Percentiles rank a stretch among this genome's conserved stretches.
phyloP scores from a whole-genome alignment of 495 filamentous ascomycete species.

The Daldinia decipiens region DNA sequence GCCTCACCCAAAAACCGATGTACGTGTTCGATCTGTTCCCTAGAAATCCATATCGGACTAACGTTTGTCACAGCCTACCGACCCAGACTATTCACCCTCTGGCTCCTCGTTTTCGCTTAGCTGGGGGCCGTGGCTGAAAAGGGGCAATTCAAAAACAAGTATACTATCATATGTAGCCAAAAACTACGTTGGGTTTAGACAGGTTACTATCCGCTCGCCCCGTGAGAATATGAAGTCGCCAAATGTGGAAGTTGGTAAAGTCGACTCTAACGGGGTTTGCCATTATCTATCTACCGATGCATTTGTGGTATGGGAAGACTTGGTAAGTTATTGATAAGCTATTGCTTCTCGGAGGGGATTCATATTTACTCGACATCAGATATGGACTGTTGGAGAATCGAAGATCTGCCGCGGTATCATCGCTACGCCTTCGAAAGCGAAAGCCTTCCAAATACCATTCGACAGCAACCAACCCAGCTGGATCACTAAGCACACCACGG shows the following conservation, averaged over 20 bases:
- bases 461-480: constrained; percentile 16
- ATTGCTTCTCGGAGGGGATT: neutral
- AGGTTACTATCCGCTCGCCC: constrained; percentile 45
- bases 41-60: neutral
- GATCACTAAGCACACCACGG: constrained; percentile 41
- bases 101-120: constrained; percentile 58
- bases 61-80: constrained; percentile 33
- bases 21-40: constrained; percentile 35
- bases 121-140: constrained; percentile 56
- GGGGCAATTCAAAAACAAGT: constrained; percentile 43
- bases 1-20: constrained; percentile 51
- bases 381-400: constrained; percentile 47
- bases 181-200: constrained; percentile 59
- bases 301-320: constrained; percentile 60
- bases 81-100: constrained; percentile 53
- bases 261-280: constrained; percentile 53
- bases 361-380: constrained; percentile 45
- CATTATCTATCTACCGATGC: constrained; percentile 55
- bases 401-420: constrained; percentile 56
- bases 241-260: constrained; percentile 41
- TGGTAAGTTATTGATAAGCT: constrained; percentile 40
- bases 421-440: constrained; percentile 50
- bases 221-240: constrained; percentile 43
- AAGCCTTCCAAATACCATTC: constrained; percentile 54
- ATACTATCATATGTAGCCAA: constrained; percentile 54